Evolutionary conservation across 176 grass and related monocot genomes (phyloP), one percentile per base, ranked within the genome.

Genomic region (Zea luxurians): DNA sequence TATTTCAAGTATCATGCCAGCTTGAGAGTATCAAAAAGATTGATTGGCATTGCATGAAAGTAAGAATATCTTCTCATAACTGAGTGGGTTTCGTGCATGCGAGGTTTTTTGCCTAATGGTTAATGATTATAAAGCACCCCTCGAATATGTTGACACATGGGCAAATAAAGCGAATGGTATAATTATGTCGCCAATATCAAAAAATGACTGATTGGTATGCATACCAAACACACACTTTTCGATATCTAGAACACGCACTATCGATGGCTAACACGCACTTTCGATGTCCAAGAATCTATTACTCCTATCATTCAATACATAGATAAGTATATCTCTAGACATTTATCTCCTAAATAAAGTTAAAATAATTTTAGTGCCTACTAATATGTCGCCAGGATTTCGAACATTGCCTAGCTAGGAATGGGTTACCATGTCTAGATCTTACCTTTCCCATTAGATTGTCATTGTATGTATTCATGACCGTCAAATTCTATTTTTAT

Each of bases 51-150:
- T 61, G 43, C 0, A 3, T 18, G 35, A 10, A 5, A 13, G 40
- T 18, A 42, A 74, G 50, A 13, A 0, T 42, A 42, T 20, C 36
- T 12, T 58, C 52, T 41, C 0, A 5, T 4, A 58, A 44, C 37
- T 74, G 42, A 58, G 71, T 74, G 72, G 72, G 72, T 60, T 60
- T 60, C 7, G 6, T 15, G 38, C 72, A 75, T 18, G 54, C 38
- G 17, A 1, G 13, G 38, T 44, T 44, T 44, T 44, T 34, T 7
- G 0, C 0, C 2, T 7, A 57, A 59, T 60, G 18, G 17, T 6
- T 57, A 58, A 59, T 37, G 11, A 43, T 42, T 10, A 41, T 10
- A 45, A 45, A 68, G 48, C 20, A 8, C 13, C 27, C 9, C 13
- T 57, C 8, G 0, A 64, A n/a, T 77, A 48, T 77, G 60, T 75